Evolutionary conservation across 1,139 yeast genomes (phyloP).

Genomic region (Lodderomyces metapsilosis): DNA sequence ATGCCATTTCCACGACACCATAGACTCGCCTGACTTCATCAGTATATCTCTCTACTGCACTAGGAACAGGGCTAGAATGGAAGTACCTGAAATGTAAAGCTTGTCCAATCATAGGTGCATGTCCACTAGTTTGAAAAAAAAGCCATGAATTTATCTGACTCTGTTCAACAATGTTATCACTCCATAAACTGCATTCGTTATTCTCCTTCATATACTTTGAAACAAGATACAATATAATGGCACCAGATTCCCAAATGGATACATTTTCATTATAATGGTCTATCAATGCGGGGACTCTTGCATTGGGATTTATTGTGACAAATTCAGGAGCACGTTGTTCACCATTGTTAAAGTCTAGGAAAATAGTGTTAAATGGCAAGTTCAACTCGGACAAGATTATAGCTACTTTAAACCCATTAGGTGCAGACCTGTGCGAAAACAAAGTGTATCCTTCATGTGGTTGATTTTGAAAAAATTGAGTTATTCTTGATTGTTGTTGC

Average conservation of each 20-base stretch:
- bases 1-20: conserved; percentile 92
- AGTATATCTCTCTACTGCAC: conserved; percentile 87
- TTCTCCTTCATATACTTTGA: conserved; percentile 65
- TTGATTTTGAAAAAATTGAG: conserved; percentile 72
- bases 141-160: conserved; percentile 88
- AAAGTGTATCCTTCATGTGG: conserved; percentile 85
- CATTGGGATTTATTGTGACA: conserved; percentile 88
- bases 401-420: conserved; percentile 95
- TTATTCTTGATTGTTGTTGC: conserved; percentile 55
- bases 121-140: conserved; percentile 93
- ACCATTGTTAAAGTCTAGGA: conserved; percentile 83
- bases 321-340: conserved; percentile 94
- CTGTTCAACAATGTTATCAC: conserved; percentile 76
- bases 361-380: conserved; percentile 75
- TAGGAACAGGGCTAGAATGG: conserved; percentile 82
- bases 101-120: conserved; percentile 97
- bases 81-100: conserved; percentile 91
- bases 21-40: conserved; percentile 93
- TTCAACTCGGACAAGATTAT: conserved; percentile 83
- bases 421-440: conserved; percentile 90
- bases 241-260: conserved; percentile 93
- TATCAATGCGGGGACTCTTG: conserved; percentile 89
- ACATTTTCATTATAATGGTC: conserved; percentile 81
- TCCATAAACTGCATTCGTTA: conserved; percentile 70
- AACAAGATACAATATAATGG: conserved; percentile 76